Percentiles rank a stretch among this genome's conserved stretches.
Conservation (phyloP, 352 stramenopile genomes). For the Pseudoperonospora humuli region DNA sequence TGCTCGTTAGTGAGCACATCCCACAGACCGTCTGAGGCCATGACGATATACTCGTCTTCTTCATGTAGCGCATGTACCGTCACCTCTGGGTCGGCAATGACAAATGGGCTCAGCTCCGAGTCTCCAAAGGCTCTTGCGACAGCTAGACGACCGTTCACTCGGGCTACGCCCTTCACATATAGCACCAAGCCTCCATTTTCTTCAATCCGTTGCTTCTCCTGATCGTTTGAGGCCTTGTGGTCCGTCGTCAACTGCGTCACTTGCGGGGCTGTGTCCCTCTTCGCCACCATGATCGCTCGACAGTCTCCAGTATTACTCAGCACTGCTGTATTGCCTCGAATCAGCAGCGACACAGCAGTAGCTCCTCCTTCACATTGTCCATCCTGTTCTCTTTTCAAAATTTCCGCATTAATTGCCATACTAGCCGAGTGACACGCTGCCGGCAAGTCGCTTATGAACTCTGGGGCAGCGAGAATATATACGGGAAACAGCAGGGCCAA, state of each 20-base stretch:
- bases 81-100: conserved; percentile 60
- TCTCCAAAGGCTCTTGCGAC: conserved; percentile 70
- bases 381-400: conserved; percentile 40
- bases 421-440: conserved; percentile 39
- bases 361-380: conserved; percentile 50
- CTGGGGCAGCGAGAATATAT: conserved; percentile 49
- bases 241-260: conserved; percentile 55
- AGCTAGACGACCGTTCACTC: conserved; percentile 61
- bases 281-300: conserved; percentile 51
- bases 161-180: conserved; percentile 62
- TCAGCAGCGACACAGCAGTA: conserved; percentile 54
- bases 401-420: conserved; percentile 58
- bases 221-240: conserved; percentile 63
- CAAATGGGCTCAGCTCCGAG: conserved; percentile 44
- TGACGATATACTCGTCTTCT: conserved; percentile 68
- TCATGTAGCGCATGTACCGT: conserved; percentile 35
- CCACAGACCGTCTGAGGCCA: conserved; percentile 73
- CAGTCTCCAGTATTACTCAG: conserved; percentile 79
- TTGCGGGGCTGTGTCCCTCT: conserved; percentile 13
- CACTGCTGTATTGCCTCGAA: conserved; percentile 36
- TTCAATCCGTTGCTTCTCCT: conserved; percentile 64
- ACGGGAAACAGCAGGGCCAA: conserved; percentile 59
- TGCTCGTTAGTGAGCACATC: conserved; percentile 66
- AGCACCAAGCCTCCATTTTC: conserved; percentile 60
- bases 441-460: conserved; percentile 37